Base-by-base conservation (phyloP, 768 basidiomycete genomes). In the Suillus alpinus region DNA sequence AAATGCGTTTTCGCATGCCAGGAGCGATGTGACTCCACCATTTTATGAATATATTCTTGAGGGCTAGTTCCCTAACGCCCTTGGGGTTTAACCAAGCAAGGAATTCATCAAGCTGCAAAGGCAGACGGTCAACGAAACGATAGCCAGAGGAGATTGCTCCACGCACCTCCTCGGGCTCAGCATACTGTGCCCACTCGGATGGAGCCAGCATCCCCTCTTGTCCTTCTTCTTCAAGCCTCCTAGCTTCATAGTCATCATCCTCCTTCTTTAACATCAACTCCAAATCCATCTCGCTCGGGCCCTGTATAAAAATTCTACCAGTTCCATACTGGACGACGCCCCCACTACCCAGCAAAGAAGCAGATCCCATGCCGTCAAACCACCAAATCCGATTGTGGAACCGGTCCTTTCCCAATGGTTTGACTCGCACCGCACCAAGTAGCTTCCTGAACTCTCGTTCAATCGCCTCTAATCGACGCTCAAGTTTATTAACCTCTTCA, bases 341-440 rank as follows among this genome's bases (percentile, higher is more conserved):
- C 16, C 91, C 91, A 64, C 85, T 87, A 43, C 87, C 89, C 60
- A 94, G 79, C 57, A 96, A 75, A 49, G 89, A 87, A 51, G 87
- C 88, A 6, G 88, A 87, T 7, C 96, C 96, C 81, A 95, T 84
- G 10, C 96, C 96, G 74, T 99, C 96, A 71, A 98, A 93, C 96
- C 96, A 99, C 96, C 96, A 99, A 61, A 97, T 81, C 36, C 92
- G 86, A 71, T 97, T 96, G 69, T 92, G 91, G 75, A 98, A 99
- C 57, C 97, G 83, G 71, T 99, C 97, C 63, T 84, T 83, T 14
- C 97, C 97, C 56, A 98, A 69, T 1, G 95, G 94, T 68, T 94
- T 91, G 23, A 92, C 88, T 57, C 97, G 83, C 53, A 95, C 83
- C 6, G 89, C 86, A 59, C 93, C 92, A 44, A 94, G 80, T 53